Conservation (phyloP, 371 early-diverging fungal species). For the Dentiscutata heterogama region DNA sequence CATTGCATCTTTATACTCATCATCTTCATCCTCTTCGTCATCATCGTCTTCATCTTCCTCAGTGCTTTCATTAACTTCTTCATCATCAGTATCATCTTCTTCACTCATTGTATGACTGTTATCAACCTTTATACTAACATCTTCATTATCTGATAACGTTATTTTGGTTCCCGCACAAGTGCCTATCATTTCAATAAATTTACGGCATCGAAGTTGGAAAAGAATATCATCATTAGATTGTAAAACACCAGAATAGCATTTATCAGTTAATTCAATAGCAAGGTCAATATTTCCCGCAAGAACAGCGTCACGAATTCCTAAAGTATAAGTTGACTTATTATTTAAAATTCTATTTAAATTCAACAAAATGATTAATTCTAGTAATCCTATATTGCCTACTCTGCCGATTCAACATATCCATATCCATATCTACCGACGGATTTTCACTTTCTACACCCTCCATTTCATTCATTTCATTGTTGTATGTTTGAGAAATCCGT, state of each 20-base stretch:
- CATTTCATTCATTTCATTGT: slow-evolving; percentile 46
- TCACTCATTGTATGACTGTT: slow-evolving; percentile 27
- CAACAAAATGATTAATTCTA: neutral
- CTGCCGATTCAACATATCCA: slow-evolving; percentile 52
- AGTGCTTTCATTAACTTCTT: slow-evolving; percentile 37
- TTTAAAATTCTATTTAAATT: slow-evolving; percentile 2
- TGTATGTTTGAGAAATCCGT: slow-evolving; percentile 9
- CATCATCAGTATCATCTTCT: slow-evolving; percentile 48
- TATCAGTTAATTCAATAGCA: slow-evolving; percentile 70
- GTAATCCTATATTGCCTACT: slow-evolving; percentile 42
- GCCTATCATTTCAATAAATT: slow-evolving; percentile 86
- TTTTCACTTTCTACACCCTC: slow-evolving; percentile 50
- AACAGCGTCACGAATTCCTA: slow-evolving; percentile 74
- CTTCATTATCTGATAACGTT: slow-evolving; percentile 42
- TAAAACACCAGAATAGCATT: slow-evolving; percentile 67
- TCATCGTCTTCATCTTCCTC: slow-evolving; percentile 50
- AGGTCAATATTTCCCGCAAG: slow-evolving; percentile 75
- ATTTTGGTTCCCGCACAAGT: slow-evolving; percentile 50
- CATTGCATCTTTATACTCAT: slow-evolving; percentile 48
- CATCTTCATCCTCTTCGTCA: slow-evolving; percentile 56
- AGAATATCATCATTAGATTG: slow-evolving; percentile 64
- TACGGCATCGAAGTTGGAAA: slow-evolving; percentile 82
- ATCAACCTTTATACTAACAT: slow-evolving; percentile 25
- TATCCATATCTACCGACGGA: slow-evolving; percentile 48
- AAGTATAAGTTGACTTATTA: slow-evolving; percentile 6